Base-by-base conservation (phyloP, 805 yeast genomes). In the Cyberlindnera americana region DNA sequence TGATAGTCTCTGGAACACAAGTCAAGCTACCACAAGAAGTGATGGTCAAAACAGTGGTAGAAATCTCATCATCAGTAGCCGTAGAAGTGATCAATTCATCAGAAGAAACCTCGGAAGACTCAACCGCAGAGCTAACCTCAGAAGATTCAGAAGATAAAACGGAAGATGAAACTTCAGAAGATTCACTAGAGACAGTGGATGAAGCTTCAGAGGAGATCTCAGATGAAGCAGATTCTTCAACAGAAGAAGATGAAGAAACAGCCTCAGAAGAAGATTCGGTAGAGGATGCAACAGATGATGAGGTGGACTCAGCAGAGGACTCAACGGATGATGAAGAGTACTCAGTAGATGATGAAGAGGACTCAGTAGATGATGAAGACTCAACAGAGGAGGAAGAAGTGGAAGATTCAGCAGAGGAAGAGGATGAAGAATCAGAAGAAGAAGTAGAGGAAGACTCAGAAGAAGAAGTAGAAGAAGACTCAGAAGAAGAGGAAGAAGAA, bases 1-100 rank as follows among this genome's bases (percentile, higher is more conserved):
- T 48, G 26, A 40, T 46, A 23, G 47, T 29, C 14, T 37, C 21
- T 17, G 32, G 35, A 10, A 47, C 26, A 28, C 57, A 53, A 13
- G 38, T 39, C 18, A 46, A 30, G 33, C 39, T 37, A 10, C 34
- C 26, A 40, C 57, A 50, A 16, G 54, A 46, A 29, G 57, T 61
- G 46, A 64, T 47, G 43, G 56, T 52, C 22, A 37, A 34, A 16
- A 35, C 41, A 15, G 49, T 35, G 21, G 46, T 38, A 11, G 46
- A 15, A 5, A 14, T 16, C 19, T 28, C 30, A 13, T 15, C 30
- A 15, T 28, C 30, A 16, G 62, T 56, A 42, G 49, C 52, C 24
- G 56, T 37, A 29, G 63, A 60, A 43, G 64, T 54, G 32, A 47
- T 29, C n/a, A 37, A 44, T 17, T 26, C 36, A 13, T 36, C 19